Conservation (phyloP, 2,329 filamentous ascomycete genomes). For the Paracamarosporium sp. region DNA sequence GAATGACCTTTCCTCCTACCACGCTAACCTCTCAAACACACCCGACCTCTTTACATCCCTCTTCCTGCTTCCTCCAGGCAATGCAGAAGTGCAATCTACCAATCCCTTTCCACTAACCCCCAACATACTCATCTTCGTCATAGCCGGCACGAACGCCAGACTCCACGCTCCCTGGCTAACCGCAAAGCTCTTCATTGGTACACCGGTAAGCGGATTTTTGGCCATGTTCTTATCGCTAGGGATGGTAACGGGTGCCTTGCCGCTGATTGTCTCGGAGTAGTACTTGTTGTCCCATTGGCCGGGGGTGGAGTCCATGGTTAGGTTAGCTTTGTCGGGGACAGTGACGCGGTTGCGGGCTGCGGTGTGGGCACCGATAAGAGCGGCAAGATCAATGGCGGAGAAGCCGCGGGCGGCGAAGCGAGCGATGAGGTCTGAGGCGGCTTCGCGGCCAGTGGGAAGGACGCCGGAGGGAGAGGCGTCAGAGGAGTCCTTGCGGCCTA, state of each 20-base stretch:
- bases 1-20: background rate
- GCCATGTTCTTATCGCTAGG: conserved; percentile 37
- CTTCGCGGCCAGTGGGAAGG: conserved; percentile 28
- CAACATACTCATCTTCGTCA: conserved; percentile 46
- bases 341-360: conserved; percentile 37
- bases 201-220: conserved; percentile 23
- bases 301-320: conserved; percentile 42
- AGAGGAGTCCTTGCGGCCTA: conserved; percentile 41
- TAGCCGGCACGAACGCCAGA: conserved; percentile 41
- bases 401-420: conserved; percentile 47
- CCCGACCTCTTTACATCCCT: conserved; percentile 35
- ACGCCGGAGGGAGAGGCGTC: conserved; percentile 26
- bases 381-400: conserved; percentile 44
- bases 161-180: conserved; percentile 37
- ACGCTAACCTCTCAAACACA: background rate
- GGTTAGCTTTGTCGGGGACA: conserved; percentile 31
- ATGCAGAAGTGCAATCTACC: conserved; percentile 41
- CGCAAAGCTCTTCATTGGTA: conserved; percentile 31
- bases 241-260: conserved; percentile 37
- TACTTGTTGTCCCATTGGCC: conserved; percentile 47
- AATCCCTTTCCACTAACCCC: conserved; percentile 31
- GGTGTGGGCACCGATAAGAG: conserved; percentile 47
- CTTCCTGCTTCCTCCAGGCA: conserved; percentile 39
- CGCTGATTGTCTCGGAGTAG: conserved; percentile 40
- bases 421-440: conserved; percentile 27